Base-by-base conservation (phyloP, 768 basidiomycete species). In the Agaricus bisporus region DNA sequence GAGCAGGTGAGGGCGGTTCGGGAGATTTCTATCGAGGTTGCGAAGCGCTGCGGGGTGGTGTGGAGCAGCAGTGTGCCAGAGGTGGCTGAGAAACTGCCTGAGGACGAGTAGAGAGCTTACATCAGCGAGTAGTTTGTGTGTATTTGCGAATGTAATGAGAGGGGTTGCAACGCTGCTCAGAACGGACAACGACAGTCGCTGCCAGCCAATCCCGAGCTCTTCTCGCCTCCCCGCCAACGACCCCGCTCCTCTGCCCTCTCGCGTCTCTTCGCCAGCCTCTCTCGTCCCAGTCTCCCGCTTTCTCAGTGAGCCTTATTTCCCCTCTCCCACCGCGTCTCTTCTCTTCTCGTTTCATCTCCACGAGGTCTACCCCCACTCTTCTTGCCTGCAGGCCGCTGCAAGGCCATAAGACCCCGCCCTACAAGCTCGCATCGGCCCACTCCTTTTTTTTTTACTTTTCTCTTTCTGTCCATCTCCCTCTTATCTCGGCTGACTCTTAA, bases 1-100 rank as follows among this genome's bases (percentile, higher is more conserved):
- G 79, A 77, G 14, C 75, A 86, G 59, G 73, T 75, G 5, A 66
- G 66, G 38, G 82, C 82, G 2, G 79, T 82, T 7, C 70, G 85
- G 18, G 60, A 70, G 39, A 81, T 85, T 41, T 70, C 81, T 14
- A 77, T 86, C 36, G 71, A 74, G 41, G 73, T 81, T 8, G 76
- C 77, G 3, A 63, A 63, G 10, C 64, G 68, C 14, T 70, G 73
- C 4, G 83, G 85, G 0, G 64, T 84, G 25, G 61, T 58, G 18
- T 85, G 83, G 83, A 76, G 68, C 60, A 58, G 73, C 35, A 71
- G 62, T 10, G 72, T 85, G n/a, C 83, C 83, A 2, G 73, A 81
- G 57, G 63, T 75, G 29, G 14, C 32, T 28, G 62, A 64, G 45
- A 51, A 63, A 28, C 18, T 43, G 18, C 36, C 36, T 42, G 50